These are phyloP conservation scores for Sclerotinia borealis DNA, from an alignment of 2,329 filamentous ascomycete species.

Conservation along the genomic window DNA sequence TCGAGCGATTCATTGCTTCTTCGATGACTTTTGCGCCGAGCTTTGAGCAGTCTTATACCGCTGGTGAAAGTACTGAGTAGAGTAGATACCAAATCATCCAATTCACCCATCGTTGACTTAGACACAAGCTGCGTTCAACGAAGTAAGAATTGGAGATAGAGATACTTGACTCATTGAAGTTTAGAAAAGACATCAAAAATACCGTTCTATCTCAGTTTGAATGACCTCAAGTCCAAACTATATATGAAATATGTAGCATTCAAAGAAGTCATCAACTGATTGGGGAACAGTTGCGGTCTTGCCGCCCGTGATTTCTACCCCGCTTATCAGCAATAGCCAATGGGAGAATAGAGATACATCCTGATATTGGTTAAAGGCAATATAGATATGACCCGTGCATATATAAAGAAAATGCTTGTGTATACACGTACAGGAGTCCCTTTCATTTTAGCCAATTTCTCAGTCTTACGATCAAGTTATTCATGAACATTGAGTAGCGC, in stretches of 20 bases:
- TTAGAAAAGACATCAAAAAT: not conserved
- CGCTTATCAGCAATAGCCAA: not conserved
- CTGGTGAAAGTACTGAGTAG: slow-evolving; percentile 43
- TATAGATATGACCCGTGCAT: not conserved
- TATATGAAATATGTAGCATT: not conserved
- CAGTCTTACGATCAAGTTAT: not conserved
- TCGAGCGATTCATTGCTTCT: not conserved
- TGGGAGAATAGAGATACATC: not conserved
- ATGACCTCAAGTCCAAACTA: no score
- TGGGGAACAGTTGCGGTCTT: not conserved
- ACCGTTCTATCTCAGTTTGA: no score
- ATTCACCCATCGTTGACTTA: slow-evolving; percentile 34
- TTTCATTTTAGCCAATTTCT: not conserved
- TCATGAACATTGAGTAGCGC: not conserved
- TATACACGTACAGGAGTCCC: not conserved
- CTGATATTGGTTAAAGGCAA: not conserved
- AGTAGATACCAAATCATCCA: slow-evolving; percentile 39
- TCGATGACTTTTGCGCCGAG: slow-evolving; percentile 33
- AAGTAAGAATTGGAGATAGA: not conserved
- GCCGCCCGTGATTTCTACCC: not conserved
- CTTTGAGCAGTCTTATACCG: slow-evolving; percentile 33
- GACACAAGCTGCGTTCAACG: not conserved
- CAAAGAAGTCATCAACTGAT: not conserved
- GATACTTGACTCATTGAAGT: not conserved
- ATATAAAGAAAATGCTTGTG: not conserved